Base-by-base conservation (phyloP, 2,329 filamentous ascomycete genomes). In the Hymenoscyphus occultus region DNA sequence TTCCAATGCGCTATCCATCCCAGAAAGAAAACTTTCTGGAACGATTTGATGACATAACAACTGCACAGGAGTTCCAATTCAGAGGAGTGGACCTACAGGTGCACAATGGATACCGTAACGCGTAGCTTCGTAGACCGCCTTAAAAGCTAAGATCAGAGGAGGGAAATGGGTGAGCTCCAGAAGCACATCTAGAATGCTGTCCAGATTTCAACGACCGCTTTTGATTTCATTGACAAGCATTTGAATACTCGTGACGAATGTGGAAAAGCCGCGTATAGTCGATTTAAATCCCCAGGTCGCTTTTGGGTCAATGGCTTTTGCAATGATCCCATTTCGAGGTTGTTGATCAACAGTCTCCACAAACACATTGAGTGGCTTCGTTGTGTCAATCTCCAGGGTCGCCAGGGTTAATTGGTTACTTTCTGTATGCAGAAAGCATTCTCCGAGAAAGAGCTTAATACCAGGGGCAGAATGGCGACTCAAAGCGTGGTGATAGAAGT, bases 131-230 rank as follows among this genome's bases (percentile, higher is more conserved):
- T 66, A 39, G 14, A 66, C 22, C 16, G 64, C 22, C 22, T 42
- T 59, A 19, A 66, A 64, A 2, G 64, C 64, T 7, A 66, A 57
- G 13, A 66, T 51, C 1, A 66, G 28, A 22, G 64, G 61, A 2
- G 61, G 64, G 42, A 66, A 66, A 19, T 66, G 64, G 28, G 64
- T 66, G 14, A 66, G 58, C 22, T 66, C 61, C n/a, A 61, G 19
- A 7, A 66, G 48, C 9, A 61, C 61, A 35, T 66, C 64, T 12
- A 66, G 45, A 5, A 51, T 31, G 10, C 59, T 40, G 28, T 60
- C 59, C 32, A 60, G 0, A 19, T 12, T 64, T n/a, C 62, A 64
- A 48, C 58, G 59, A 6, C 59, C 62, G 2, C 56, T 51, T 40
- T 60, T 59, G 39, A 67, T 64, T 59, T 67, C 65, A 31, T 64